These are phyloP conservation scores for Sporisorium graminicola DNA, from an alignment of 1,284 basidiomycete species.

Conservation along the genomic window DNA sequence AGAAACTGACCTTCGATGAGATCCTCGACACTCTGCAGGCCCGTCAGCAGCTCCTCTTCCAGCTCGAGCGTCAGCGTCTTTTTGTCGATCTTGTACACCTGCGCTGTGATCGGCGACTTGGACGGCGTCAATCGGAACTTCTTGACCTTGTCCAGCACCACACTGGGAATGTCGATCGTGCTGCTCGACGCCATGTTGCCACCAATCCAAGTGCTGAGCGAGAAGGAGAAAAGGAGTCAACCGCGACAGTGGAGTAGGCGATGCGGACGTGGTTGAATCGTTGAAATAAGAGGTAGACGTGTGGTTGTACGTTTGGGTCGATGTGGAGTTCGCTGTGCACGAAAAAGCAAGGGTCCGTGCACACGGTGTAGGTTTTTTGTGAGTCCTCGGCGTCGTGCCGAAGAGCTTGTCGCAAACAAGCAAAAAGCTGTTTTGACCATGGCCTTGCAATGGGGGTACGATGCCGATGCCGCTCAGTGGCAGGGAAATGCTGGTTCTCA, in stretches of 20 bases:
- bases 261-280: no score
- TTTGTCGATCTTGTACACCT: conserved; percentile 66
- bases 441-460: no score
- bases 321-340: no score
- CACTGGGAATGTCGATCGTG: conserved; percentile 63
- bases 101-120: conserved; percentile 47
- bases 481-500: background rate
- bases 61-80: conserved; percentile 52
- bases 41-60: conserved; percentile 58
- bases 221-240: no score
- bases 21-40: conserved; percentile 49
- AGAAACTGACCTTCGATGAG: conserved; percentile 55
- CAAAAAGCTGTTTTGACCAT: no score
- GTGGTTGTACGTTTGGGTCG: no score
- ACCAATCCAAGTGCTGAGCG: background rate
- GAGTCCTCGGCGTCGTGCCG: no score
- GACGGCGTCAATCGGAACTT: conserved; percentile 56
- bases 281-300: no score
- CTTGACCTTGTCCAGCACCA: conserved; percentile 41
- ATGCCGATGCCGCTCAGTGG: no score
- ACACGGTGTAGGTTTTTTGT: background rate
- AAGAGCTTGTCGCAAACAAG: no score
- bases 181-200: conserved; percentile 14
- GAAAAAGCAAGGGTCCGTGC: background rate
- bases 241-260: background rate